Evolutionary conservation across 2,329 filamentous ascomycete genomes (phyloP).

Genomic region (Epichloe gansuensis): DNA sequence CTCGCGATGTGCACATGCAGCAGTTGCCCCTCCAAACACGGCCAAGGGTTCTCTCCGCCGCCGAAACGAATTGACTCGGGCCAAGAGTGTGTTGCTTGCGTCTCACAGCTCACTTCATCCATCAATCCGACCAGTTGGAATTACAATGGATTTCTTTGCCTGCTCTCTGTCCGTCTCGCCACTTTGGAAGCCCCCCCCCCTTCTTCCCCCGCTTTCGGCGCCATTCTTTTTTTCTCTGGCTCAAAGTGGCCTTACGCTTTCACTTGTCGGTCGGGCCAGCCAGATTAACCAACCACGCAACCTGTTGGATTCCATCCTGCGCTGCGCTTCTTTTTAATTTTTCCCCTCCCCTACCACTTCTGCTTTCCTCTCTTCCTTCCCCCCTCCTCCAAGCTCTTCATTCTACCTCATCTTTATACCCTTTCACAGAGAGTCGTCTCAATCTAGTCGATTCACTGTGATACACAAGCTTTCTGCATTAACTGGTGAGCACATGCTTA

Average conservation of each 20-base stretch:
- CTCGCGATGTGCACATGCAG: background rate
- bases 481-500: conserved; percentile 1
- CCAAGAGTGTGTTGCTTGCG: too few species aligned
- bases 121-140: too few species aligned
- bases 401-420: background rate
- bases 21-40: background rate
- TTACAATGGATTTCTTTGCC: too few species aligned
- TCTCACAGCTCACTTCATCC: too few species aligned
- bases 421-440: conserved; percentile 4
- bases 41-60: background rate
- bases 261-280: background rate
- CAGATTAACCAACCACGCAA: background rate
- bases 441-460: conserved; percentile 4
- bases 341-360: conserved; percentile 12
- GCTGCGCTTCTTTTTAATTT: conserved; percentile 6
- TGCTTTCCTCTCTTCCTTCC: conserved; percentile 10
- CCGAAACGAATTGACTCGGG: background rate
- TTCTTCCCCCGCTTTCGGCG: conserved; percentile 22
- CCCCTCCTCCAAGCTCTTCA: conserved; percentile 1
- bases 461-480: conserved; percentile 7
- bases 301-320: conserved; percentile 4
- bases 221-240: conserved; percentile 14
- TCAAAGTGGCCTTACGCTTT: conserved; percentile 11
- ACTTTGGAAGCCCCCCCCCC: too few species aligned
- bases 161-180: too few species aligned